Percentiles rank a stretch among this genome's conserved stretches.
These are phyloP conservation scores for Aspergillus japonicus DNA, from an alignment of 2,329 filamentous ascomycete species.

Conservation along the genomic window DNA sequence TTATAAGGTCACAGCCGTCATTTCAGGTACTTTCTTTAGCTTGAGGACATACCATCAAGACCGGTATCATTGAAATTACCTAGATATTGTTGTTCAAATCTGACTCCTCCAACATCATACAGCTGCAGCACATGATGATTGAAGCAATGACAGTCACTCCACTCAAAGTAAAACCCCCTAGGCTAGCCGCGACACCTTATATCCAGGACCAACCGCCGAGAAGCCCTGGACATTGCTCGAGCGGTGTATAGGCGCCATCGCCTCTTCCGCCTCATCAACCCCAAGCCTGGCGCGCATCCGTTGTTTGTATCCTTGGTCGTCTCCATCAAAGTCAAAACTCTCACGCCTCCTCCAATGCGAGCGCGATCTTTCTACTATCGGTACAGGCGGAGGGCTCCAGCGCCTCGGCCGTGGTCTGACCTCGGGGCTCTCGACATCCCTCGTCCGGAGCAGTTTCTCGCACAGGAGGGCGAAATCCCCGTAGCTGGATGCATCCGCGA, in stretches of 20 bases:
- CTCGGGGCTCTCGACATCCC: not conserved
- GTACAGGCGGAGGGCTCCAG: not conserved
- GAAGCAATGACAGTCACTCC: not conserved
- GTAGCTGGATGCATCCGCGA: not conserved
- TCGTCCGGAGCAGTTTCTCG: constrained; percentile 1
- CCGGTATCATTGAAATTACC: not conserved
- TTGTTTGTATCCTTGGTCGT: not conserved
- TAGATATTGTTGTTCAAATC: too few relatives aligned
- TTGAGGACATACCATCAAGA: too few relatives aligned
- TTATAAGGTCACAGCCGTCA: too few relatives aligned
- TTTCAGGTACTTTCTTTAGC: too few relatives aligned
- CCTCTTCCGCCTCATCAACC: not conserved
- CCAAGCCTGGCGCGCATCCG: not conserved
- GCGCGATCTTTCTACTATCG: not conserved
- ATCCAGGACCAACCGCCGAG: constrained; percentile 5
- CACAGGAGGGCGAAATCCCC: constrained; percentile 1
- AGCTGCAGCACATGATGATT: not conserved
- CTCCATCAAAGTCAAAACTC: not conserved
- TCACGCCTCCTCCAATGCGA: not conserved
- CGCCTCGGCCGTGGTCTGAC: not conserved
- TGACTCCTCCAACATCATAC: not conserved
- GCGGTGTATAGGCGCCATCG: not conserved
- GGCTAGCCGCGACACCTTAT: constrained; percentile 5
- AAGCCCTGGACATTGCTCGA: not conserved
- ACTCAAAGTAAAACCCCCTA: not conserved